Evolutionary conservation across 1,284 basidiomycete species (phyloP).

Genomic region (Earliella scabrosa): DNA sequence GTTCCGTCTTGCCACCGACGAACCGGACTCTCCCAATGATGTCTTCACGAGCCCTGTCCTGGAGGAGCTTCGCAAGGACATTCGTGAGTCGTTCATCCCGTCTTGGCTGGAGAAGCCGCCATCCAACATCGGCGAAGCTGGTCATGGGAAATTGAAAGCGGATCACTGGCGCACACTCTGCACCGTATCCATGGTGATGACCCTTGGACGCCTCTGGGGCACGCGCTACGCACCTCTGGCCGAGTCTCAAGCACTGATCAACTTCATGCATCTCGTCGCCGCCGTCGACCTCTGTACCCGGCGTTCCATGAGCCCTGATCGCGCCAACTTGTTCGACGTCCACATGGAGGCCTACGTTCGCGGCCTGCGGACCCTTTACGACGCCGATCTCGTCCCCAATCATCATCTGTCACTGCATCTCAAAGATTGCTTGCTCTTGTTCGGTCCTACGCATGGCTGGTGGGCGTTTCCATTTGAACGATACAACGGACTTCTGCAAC

Average conservation of each 20-base stretch:
- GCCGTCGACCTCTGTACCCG: conserved; percentile 24
- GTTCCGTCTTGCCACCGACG: no score
- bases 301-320: neutral
- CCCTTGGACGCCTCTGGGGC: conserved; percentile 41
- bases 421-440: conserved; percentile 28
- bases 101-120: conserved; percentile 27
- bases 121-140: conserved; percentile 19
- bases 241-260: conserved; percentile 33
- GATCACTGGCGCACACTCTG: conserved; percentile 34
- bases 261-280: conserved; percentile 42
- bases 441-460: conserved; percentile 42
- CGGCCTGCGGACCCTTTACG: conserved; percentile 33
- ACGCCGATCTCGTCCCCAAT: conserved; percentile 36
- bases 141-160: conserved; percentile 30
- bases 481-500: conserved; percentile 17
- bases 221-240: neutral
- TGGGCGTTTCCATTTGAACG: conserved; percentile 19
- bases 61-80: conserved; percentile 15
- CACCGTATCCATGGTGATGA: conserved; percentile 36
- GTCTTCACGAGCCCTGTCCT: conserved; percentile 2
- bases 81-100: conserved; percentile 18
- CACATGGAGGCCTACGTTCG: conserved; percentile 37
- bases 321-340: conserved; percentile 7
- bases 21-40: neutral
- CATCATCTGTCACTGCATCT: conserved; percentile 45